Base-by-base conservation (phyloP, 495 filamentous ascomycete genomes). In the Delitschia confertaspora region DNA sequence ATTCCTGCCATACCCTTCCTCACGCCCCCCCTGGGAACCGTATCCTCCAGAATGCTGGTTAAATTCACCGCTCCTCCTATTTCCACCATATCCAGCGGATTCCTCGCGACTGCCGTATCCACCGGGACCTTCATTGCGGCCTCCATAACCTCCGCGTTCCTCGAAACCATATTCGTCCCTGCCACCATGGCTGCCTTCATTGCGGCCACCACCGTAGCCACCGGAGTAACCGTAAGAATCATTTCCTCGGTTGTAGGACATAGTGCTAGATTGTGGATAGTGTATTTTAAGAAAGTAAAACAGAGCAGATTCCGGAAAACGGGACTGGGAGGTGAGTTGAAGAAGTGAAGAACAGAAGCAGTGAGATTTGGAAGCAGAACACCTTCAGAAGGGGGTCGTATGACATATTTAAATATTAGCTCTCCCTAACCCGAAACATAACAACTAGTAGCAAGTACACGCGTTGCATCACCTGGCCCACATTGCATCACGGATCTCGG, bases 231-330 rank as follows among this genome's bases (percentile, higher is more conserved):
- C 20, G 19, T 6, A 8, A 11, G 10, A 10, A n/a, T 37, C 27
- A 30, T 20, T 13, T 10, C 33, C 14, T 46, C 37, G n/a, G 45
- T 49, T 42, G 51, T 49, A 55, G 22, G 51, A 49, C 51, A 55
- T 55, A 22, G 42, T 53, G 14, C 17, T 36, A 13, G 21, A 19
- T 24, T 22, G 16, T 34, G 18, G n/a, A n/a, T n/a, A n/a, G n/a
- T n/a, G n/a, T n/a, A n/a, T n/a, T n/a, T n/a, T n/a, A n/a, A n/a
- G n/a, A n/a, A n/a, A n/a, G n/a, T n/a, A n/a, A n/a, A n/a, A n/a
- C n/a, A n/a, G n/a, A n/a, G n/a, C n/a, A n/a, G n/a, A n/a, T n/a
- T n/a, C n/a, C n/a, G n/a, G n/a, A n/a, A n/a, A n/a, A n/a, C n/a
- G n/a, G n/a, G n/a, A n/a, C n/a, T n/a, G n/a, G n/a, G n/a, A n/a